Base-by-base conservation (phyloP, 2,329 filamentous ascomycete species). In the Acrocalymma vagum region DNA sequence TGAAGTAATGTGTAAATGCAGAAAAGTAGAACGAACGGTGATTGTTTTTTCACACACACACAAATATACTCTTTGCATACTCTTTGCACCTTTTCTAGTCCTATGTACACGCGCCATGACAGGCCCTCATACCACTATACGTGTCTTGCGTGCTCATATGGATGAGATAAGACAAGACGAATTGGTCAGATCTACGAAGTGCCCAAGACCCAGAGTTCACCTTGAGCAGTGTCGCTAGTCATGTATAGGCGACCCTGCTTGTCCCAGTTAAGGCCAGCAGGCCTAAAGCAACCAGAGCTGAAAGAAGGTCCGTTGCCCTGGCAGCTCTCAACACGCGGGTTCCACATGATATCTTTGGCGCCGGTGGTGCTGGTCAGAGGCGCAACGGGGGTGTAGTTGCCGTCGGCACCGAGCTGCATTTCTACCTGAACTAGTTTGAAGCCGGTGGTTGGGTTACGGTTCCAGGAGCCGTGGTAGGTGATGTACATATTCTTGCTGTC, bases 381-480 rank as follows among this genome's bases (percentile, higher is more conserved):
- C 16, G 74, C 72, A 2, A 71, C 64, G 4, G 78, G 77, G 32
- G 71, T 67, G 22, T 58, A 58, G 3, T 40, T 38, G 0, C 61
- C 62, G 26, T 76, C 77, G 4, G 41, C 40, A 9, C 51, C 55
- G 27, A 74, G 65, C 21, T 62, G 57, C 24, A 79, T 79, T 3
- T 63, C 55, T 9, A 80, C 68, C 3, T 71, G 60, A 8, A 72
- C 72, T 29, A 80, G 49, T 53, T 78, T 77, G 63, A 79, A 80
- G 3, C 78, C 78, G 2, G 72, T 70, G 10, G 76, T 76, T 3
- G 67, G 58, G 8, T 62, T 54, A n/a, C 76, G 65, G 55, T 80
- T 71, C 84, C 86, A 89, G 62, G 79, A 84, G 8, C 87, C 87
- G 63, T 89, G 86, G 69, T 88, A 89, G 1, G 81, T 77, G 18